Base-by-base conservation (phyloP, 2,329 filamentous ascomycete species). In the Hortaea werneckii region DNA sequence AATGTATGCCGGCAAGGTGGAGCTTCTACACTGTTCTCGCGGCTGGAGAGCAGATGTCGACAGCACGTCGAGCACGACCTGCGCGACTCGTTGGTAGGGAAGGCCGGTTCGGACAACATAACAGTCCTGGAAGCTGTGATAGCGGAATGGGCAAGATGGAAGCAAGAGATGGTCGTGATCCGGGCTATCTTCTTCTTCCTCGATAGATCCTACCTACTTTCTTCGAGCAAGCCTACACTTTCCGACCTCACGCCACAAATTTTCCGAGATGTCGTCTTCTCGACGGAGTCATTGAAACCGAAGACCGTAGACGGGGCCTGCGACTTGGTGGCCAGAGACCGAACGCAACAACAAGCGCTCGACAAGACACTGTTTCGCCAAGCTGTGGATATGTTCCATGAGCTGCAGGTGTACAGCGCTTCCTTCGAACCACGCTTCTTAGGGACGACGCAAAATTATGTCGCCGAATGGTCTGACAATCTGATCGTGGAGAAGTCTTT, bases 161-260 rank as follows among this genome's bases (percentile, higher is more conserved):
- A 82, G 56, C 70, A 75, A 37, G 84, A 92, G 65, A 73, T 87
- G 67, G 84, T 86, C 53, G 81, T 82, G 10, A 78, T 98, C 43
- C 80, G 88, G 41, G 90, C 85, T 52, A 84, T 94, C 35, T 96
- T 95, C 67, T 94, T 88, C 68, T 98, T 89, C 60, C 76, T 98
- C 53, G 90, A 98, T 63, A 82, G 92, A 51, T 86, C 88, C 2
- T 95, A 88, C 60, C 74, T 98, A 6, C 72, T 95, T 2, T 82
- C 83, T 47, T 80, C 82, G 40, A 80, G 82, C 54, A 79, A 83
- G 20, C 74, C 76, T 7, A 84, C 84, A 30, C 79, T 98, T 46
- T 84, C 89, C 58, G 87, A 94, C 59, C 81, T 94, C 71, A 79
- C 83, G 5, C 80, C 92, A 45, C 67, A 74, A 10, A 76, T 87